Evolutionary conservation across 495 filamentous ascomycete genomes (phyloP).

Genomic region (Tetracladium marchalianum): DNA sequence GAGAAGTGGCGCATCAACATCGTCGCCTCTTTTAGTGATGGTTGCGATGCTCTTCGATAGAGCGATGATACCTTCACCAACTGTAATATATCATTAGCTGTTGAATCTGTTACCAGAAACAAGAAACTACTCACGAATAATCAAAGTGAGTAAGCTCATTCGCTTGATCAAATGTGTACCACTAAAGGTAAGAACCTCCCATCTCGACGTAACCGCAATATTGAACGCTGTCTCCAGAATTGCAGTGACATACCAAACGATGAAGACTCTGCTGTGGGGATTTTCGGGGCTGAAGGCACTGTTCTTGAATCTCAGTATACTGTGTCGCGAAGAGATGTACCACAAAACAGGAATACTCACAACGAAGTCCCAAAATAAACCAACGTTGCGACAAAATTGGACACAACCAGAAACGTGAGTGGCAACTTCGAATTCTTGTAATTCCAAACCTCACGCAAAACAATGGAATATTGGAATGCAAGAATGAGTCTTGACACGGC

Average conservation of each 20-base stretch:
- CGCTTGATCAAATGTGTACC: conserved; percentile 53
- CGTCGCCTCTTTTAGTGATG: conserved; percentile 11
- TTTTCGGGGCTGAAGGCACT: conserved; percentile 8
- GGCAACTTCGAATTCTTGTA: neutral
- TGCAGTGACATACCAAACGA: conserved; percentile 7
- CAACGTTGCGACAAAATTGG: neutral
- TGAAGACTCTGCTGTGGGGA: conserved; percentile 22
- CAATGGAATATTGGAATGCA: neutral
- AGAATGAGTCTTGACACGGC: neutral
- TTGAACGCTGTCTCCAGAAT: conserved; percentile 4
- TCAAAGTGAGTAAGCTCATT: conserved; percentile 56
- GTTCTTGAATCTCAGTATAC: neutral
- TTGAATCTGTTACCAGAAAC: conserved; percentile 1
- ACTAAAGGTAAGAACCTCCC: conserved; percentile 43
- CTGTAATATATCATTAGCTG: neutral
- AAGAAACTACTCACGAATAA: conserved; percentile 35
- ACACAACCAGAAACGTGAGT: neutral
- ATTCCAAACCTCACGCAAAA: neutral
- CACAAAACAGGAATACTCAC: neutral
- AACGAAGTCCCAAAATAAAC: conserved; percentile 1
- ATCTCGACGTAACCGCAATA: conserved; percentile 2
- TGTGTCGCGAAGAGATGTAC: neutral
- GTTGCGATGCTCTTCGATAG: neutral
- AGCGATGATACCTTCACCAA: conserved; percentile 46
- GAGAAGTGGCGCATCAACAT: conserved; percentile 11